A percentile compares a stretch with the other conserved stretches of the same genome.
Conservation (phyloP, 2,329 filamentous ascomycete species). For the Tolypocladium sp. region DNA sequence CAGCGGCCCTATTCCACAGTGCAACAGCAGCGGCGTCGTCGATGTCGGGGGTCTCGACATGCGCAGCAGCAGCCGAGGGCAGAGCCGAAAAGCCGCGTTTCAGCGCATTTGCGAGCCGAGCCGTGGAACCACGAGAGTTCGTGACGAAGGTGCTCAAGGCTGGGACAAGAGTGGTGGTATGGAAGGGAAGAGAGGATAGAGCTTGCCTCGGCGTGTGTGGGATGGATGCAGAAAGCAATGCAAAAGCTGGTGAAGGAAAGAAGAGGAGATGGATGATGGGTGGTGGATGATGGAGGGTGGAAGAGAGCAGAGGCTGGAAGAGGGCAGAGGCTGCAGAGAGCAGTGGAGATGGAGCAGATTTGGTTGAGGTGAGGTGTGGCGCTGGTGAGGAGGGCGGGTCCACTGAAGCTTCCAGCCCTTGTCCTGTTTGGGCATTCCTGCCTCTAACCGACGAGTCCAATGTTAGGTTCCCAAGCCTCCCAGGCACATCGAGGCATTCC, state of each 20-base stretch:
- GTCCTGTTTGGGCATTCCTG: neutral
- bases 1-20: conserved; percentile 5
- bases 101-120: conserved; percentile 10
- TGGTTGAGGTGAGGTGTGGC: neutral
- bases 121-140: conserved; percentile 3
- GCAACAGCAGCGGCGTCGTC: conserved; percentile 1
- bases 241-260: neutral
- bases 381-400: neutral
- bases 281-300: neutral
- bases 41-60: conserved; percentile 3
- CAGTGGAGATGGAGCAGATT: neutral
- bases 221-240: neutral
- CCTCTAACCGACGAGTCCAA: neutral
- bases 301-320: neutral
- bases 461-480: neutral
- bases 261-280: neutral
- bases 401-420: neutral
- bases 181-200: neutral
- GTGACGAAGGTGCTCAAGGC: neutral
- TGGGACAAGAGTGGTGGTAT: neutral
- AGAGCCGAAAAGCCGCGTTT: conserved; percentile 5
- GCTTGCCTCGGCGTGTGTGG: neutral
- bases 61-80: conserved; percentile 8
- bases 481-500: neutral
- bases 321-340: neutral